A percentile compares a stretch with the other conserved stretches of the same genome.
Evolutionary conservation across 2,329 filamentous ascomycete genomes (phyloP).

Genomic region (Plenodomus tracheiphilus): DNA sequence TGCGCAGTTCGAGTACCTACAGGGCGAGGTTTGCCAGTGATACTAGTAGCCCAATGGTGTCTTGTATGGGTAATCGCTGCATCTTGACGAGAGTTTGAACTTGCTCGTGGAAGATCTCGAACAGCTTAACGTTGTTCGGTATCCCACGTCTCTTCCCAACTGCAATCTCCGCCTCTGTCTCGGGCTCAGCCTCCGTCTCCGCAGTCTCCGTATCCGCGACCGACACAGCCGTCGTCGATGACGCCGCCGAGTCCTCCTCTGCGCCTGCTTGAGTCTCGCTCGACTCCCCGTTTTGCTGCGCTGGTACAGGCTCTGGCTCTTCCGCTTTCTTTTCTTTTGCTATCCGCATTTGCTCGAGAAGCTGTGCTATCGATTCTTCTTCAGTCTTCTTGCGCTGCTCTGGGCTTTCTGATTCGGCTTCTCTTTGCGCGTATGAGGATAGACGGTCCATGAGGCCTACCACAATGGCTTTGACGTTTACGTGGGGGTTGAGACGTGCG

Average conservation of each 20-base stretch:
- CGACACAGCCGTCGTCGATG: slow-evolving; percentile 34
- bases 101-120: slow-evolving; percentile 96
- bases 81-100: slow-evolving; percentile 92
- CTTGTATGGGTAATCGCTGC: slow-evolving; percentile 88
- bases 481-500: slow-evolving; percentile 88
- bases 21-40: slow-evolving; percentile 91
- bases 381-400: slow-evolving; percentile 78
- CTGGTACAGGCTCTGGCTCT: slow-evolving; percentile 24
- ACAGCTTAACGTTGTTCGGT: slow-evolving; percentile 80
- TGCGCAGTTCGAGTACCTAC: slow-evolving; percentile 42
- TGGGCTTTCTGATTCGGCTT: slow-evolving; percentile 70
- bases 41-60: slow-evolving; percentile 91
- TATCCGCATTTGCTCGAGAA: slow-evolving; percentile 78
- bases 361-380: slow-evolving; percentile 75
- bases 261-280: slow-evolving; percentile 21
- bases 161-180: slow-evolving; percentile 48
- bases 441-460: slow-evolving; percentile 97
- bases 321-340: slow-evolving; percentile 58
- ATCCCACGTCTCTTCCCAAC: slow-evolving; percentile 59
- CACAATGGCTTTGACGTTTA: slow-evolving; percentile 97
- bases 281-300: slow-evolving; percentile 42
- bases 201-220: slow-evolving; percentile 42
- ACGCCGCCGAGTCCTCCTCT: slow-evolving; percentile 35
- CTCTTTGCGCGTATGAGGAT: slow-evolving; percentile 90
- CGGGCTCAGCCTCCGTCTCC: slow-evolving; percentile 42